These are phyloP conservation scores for Stagonosporopsis vannaccii DNA, from an alignment of 2,329 filamentous ascomycete genomes.

Conservation along the genomic window DNA sequence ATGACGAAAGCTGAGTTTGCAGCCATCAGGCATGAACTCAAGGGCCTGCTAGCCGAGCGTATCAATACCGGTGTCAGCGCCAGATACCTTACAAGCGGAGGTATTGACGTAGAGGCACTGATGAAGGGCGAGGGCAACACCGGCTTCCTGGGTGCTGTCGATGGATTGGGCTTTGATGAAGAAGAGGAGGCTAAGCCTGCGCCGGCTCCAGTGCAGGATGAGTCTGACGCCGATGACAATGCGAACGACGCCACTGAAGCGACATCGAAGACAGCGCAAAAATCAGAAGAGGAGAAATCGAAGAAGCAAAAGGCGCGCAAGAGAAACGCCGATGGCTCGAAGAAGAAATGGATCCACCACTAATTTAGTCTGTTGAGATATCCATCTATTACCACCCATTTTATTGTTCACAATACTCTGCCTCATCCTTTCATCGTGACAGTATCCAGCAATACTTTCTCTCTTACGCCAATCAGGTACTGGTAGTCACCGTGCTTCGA, in stretches of 20 bases:
- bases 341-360: slow-evolving; percentile 21
- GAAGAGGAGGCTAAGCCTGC: slow-evolving; percentile 20
- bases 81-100: slow-evolving; percentile 80
- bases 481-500: no score
- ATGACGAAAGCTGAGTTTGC: slow-evolving; percentile 78
- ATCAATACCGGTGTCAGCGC: slow-evolving; percentile 90
- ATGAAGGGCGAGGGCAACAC: slow-evolving; percentile 67
- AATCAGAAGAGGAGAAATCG: neutral
- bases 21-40: slow-evolving; percentile 74
- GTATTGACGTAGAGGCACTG: slow-evolving; percentile 80
- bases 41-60: slow-evolving; percentile 71
- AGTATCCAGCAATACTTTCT: no score
- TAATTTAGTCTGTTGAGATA: neutral
- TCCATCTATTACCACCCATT: neutral
- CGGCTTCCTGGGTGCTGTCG: slow-evolving; percentile 68
- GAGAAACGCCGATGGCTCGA: slow-evolving; percentile 13
- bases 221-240: slow-evolving; percentile 27
- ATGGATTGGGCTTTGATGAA: slow-evolving; percentile 53
- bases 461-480: no score
- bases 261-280: neutral
- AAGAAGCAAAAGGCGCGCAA: slow-evolving; percentile 12
- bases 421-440: no score
- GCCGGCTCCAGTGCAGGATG: slow-evolving; percentile 26
- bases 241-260: neutral
- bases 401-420: no score